phyloP scores from a whole-genome alignment of 768 basidiomycete genomes.

The Lentinus brumalis region DNA sequence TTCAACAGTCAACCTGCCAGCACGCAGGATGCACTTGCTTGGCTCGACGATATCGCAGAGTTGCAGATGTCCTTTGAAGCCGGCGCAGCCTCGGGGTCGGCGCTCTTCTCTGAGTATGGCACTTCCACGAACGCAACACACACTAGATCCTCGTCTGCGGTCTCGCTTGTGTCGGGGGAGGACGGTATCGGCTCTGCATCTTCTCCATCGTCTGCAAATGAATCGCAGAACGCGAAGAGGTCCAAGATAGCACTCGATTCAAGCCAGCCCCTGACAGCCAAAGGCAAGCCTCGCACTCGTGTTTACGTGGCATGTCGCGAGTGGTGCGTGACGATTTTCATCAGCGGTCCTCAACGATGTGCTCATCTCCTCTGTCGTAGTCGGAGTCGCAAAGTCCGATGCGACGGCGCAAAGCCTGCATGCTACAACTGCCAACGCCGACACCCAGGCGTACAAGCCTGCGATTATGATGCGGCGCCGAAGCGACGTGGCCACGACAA shows the following conservation, averaged over 20 bases:
- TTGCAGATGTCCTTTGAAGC: background rate
- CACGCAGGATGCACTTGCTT: background rate
- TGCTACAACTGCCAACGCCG: conserved; percentile 76
- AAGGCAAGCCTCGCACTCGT: conserved; percentile 70
- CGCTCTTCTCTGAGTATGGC: background rate
- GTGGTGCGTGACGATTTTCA: conserved; percentile 48
- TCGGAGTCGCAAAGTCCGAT: conserved; percentile 77
- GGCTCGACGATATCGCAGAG: background rate
- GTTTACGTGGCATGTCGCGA: conserved; percentile 85
- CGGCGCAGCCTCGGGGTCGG: no score
- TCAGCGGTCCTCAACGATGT: background rate
- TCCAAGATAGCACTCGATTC: conserved; percentile 68
- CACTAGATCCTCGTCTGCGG: background rate
- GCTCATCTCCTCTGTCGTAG: conserved; percentile 40
- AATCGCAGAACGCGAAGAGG: conserved; percentile 27
- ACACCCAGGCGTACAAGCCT: conserved; percentile 36
- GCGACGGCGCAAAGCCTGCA: conserved; percentile 75
- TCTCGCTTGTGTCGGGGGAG: background rate
- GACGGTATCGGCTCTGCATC: background rate
- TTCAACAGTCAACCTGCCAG: no score
- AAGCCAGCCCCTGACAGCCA: conserved; percentile 76
- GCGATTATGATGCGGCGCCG: conserved; percentile 69
- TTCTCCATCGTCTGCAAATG: background rate
- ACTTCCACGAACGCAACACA: background rate
- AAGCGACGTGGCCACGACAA: conserved; percentile 82